Percentiles rank a stretch among this genome's conserved stretches.
These are phyloP conservation scores for Aspergillus conjunctus DNA, from an alignment of 495 filamentous ascomycete genomes.

Conservation along the genomic window DNA sequence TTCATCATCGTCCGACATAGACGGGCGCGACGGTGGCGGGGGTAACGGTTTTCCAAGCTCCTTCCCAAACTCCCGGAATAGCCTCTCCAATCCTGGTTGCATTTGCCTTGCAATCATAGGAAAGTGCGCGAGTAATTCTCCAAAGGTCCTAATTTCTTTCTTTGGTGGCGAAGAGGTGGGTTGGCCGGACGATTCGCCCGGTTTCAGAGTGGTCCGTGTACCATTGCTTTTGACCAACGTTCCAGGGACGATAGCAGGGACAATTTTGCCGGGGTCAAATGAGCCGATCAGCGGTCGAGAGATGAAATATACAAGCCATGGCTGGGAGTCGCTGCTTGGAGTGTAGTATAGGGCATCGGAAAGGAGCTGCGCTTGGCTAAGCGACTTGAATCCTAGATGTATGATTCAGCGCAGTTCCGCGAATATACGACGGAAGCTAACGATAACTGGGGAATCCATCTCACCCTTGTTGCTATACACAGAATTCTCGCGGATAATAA, in stretches of 20 bases:
- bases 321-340: constrained; percentile 75
- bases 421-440: neutral
- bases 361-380: constrained; percentile 87
- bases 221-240: constrained; percentile 35
- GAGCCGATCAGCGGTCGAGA: constrained; percentile 86
- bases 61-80: constrained; percentile 86
- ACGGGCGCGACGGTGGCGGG: constrained; percentile 66
- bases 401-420: constrained; percentile 22
- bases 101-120: constrained; percentile 97
- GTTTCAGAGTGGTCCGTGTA: constrained; percentile 37
- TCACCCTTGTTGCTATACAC: constrained; percentile 96
- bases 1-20: constrained; percentile 36
- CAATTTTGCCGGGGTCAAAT: constrained; percentile 71
- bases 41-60: constrained; percentile 85
- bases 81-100: constrained; percentile 85
- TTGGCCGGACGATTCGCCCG: constrained; percentile 41
- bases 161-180: constrained; percentile 58
- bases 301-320: constrained; percentile 98
- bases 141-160: constrained; percentile 88
- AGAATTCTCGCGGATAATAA: constrained; percentile 91
- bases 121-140: constrained; percentile 87
- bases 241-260: constrained; percentile 59
- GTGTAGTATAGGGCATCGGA: constrained; percentile 87
- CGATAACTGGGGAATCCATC: constrained; percentile 11
- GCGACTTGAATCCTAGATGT: constrained; percentile 78